These are phyloP conservation scores for Xylaria sp. DNA, from an alignment of 2,329 filamentous ascomycete species.

Conservation along the genomic window DNA sequence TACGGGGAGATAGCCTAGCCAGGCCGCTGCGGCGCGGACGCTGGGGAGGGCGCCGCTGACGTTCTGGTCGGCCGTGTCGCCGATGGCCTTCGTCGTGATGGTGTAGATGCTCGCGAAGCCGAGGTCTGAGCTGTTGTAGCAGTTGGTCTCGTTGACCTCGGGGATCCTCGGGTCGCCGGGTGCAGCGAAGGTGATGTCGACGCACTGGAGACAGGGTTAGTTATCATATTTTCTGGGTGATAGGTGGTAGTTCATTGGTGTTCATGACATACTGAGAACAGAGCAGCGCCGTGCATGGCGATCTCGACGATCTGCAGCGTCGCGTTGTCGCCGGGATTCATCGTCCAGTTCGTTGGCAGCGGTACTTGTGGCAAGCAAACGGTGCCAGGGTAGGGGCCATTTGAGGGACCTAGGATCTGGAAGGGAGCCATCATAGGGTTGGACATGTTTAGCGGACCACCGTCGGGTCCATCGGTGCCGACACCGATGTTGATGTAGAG, in stretches of 20 bases:
- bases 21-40: constrained; percentile 45
- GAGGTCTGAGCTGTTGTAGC: constrained; percentile 86
- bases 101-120: constrained; percentile 83
- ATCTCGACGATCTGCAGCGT: constrained; percentile 80
- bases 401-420: constrained; percentile 83
- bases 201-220: constrained; percentile 70
- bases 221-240: not conserved
- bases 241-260: too few relatives aligned
- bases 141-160: constrained; percentile 83
- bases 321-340: constrained; percentile 83
- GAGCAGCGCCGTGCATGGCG: constrained; percentile 75
- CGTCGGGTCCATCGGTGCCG: constrained; percentile 72
- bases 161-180: constrained; percentile 74
- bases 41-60: constrained; percentile 47
- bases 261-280: constrained; percentile 71
- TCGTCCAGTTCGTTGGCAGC: constrained; percentile 75
- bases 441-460: constrained; percentile 86
- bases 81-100: constrained; percentile 62
- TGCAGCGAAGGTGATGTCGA: constrained; percentile 91
- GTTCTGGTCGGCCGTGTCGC: constrained; percentile 51
- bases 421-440: constrained; percentile 83
- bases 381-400: constrained; percentile 85
- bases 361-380: constrained; percentile 92
- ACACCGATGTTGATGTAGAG: constrained; percentile 93
- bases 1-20: constrained; percentile 57